Evolutionary conservation across 2,329 filamentous ascomycete genomes (phyloP).

Genomic region (Trichoderma sp.): DNA sequence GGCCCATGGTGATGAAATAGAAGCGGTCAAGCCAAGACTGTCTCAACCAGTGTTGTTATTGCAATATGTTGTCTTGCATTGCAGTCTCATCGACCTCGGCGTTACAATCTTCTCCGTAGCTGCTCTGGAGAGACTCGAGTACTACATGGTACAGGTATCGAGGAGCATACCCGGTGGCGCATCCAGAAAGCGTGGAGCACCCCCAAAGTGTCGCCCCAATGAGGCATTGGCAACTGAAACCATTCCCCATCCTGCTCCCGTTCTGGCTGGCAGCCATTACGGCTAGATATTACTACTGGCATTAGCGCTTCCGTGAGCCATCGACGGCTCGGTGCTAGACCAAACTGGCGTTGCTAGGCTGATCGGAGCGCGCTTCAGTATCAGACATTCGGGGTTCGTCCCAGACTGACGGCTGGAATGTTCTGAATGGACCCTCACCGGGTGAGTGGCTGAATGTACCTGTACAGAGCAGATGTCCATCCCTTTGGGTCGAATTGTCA

Average conservation of each 20-base stretch:
- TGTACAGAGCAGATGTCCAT: not conserved
- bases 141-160: not conserved
- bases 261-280: not conserved
- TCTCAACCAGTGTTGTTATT: not conserved
- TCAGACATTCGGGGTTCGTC: not conserved
- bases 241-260: constrained; percentile 4
- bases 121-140: not conserved
- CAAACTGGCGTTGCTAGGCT: constrained; percentile 6
- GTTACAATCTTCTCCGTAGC: not conserved
- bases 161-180: not conserved
- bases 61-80: not conserved
- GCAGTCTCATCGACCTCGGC: not conserved
- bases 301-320: constrained; percentile 16
- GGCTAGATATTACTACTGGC: constrained; percentile 4
- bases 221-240: constrained; percentile 10
- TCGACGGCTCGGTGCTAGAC: not conserved
- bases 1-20: not conserved
- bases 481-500: not conserved
- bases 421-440: not conserved
- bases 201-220: constrained; percentile 2
- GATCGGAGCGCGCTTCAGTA: not conserved
- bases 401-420: constrained; percentile 5
- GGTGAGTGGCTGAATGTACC: not conserved
- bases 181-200: not conserved
- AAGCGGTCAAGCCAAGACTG: constrained; percentile 5